A percentile compares a stretch with the other conserved stretches of the same genome.
phyloP scores from a whole-genome alignment of 495 filamentous ascomycete genomes.

The Aspergillus asperescens region DNA sequence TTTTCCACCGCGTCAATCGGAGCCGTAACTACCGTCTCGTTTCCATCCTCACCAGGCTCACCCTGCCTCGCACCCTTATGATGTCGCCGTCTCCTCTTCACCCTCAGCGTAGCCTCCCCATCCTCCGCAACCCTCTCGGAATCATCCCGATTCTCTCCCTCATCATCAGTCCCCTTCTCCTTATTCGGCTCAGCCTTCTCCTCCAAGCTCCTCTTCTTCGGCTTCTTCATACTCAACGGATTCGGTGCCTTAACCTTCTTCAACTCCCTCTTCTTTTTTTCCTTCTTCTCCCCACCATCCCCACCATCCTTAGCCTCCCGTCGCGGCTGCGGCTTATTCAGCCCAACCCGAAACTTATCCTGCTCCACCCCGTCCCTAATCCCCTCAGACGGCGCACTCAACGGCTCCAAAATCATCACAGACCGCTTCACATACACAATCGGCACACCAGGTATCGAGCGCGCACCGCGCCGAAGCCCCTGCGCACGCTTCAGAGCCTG shows the following conservation, averaged over 20 bases:
- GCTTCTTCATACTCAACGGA: slow-evolving; percentile 83
- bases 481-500: slow-evolving; percentile 29
- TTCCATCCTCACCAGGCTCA: slow-evolving; percentile 18
- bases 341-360: slow-evolving; percentile 67
- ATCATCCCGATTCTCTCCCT: slow-evolving; percentile 19
- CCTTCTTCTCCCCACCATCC: slow-evolving; percentile 29
- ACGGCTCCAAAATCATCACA: slow-evolving; percentile 88
- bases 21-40: slow-evolving; percentile 11
- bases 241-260: slow-evolving; percentile 81
- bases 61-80: slow-evolving; percentile 30
- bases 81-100: slow-evolving; percentile 47
- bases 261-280: slow-evolving; percentile 47
- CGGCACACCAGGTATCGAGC: slow-evolving; percentile 63
- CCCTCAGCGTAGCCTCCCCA: slow-evolving; percentile 24
- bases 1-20: slow-evolving; percentile 22
- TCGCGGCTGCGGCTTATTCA: slow-evolving; percentile 52
- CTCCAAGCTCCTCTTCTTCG: slow-evolving; percentile 50
- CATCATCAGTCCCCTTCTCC: slow-evolving; percentile 3
- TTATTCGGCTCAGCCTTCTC: slow-evolving; percentile 15
- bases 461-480: slow-evolving; percentile 30
- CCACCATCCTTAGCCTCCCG: slow-evolving; percentile 38
- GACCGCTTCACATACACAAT: slow-evolving; percentile 77
- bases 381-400: slow-evolving; percentile 59
- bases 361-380: slow-evolving; percentile 64
- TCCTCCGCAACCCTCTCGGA: slow-evolving; percentile 20